A percentile compares a stretch with the other conserved stretches of the same genome.
Evolutionary conservation across 2,329 filamentous ascomycete genomes (phyloP).

Genomic region (Seiridium cupressi): DNA sequence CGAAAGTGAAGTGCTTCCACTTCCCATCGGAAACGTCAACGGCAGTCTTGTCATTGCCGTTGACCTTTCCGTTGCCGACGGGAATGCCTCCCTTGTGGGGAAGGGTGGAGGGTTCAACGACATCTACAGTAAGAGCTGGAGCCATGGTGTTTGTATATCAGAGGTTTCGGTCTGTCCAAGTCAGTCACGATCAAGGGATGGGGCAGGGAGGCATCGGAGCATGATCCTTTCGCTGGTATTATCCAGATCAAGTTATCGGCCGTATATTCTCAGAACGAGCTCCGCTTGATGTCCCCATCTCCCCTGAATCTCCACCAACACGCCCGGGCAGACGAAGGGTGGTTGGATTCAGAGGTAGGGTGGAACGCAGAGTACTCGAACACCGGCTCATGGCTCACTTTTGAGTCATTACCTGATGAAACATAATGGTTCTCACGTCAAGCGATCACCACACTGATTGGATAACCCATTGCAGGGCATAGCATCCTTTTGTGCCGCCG

Average conservation of each 20-base stretch:
- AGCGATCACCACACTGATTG: constrained; percentile 2
- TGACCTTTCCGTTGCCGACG: constrained; percentile 31
- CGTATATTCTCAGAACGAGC: constrained; percentile 79
- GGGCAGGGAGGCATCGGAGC: constrained; percentile 53
- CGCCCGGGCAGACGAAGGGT: not conserved
- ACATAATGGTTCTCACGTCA: constrained; percentile 12
- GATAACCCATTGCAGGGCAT: constrained; percentile 12
- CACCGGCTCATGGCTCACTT: constrained; percentile 34
- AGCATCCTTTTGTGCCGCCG: constrained; percentile 4
- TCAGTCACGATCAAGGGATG: constrained; percentile 34
- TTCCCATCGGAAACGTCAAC: constrained; percentile 68
- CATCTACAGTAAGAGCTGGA: constrained; percentile 70
- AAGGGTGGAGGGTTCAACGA: constrained; percentile 51
- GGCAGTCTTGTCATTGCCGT: constrained; percentile 34
- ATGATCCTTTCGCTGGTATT: constrained; percentile 99
- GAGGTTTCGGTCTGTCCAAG: constrained; percentile 24
- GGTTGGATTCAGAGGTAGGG: constrained; percentile 16
- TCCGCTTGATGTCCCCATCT: constrained; percentile 14
- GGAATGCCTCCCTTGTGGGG: constrained; percentile 43
- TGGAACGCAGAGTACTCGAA: constrained; percentile 26
- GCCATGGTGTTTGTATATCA: constrained; percentile 49
- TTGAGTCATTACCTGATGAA: constrained; percentile 31
- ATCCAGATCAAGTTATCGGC: constrained; percentile 94
- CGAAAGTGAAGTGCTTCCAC: constrained; percentile 81
- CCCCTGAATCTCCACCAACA: not conserved